Percentiles rank a stretch among this genome's conserved stretches.
These are phyloP conservation scores for Lentinula edodes DNA, from an alignment of 768 basidiomycete genomes.

Conservation along the genomic window DNA sequence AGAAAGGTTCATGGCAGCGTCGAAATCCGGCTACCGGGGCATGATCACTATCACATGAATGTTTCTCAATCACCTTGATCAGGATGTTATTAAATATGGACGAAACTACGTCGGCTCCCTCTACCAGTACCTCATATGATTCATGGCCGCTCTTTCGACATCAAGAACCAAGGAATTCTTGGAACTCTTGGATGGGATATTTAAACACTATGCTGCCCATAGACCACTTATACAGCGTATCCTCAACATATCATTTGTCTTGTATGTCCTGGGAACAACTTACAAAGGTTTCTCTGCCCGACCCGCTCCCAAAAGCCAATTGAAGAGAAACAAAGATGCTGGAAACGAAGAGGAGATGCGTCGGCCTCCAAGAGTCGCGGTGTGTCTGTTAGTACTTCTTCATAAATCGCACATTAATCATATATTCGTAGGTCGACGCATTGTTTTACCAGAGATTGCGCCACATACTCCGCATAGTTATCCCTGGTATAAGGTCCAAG, in stretches of 20 bases:
- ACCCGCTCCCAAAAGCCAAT: slow-evolving; percentile 19
- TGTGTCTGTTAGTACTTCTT: slow-evolving; percentile 27
- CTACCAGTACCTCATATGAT: not conserved
- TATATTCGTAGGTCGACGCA: slow-evolving; percentile 67
- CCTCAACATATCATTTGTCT: slow-evolving; percentile 63
- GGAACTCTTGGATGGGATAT: slow-evolving; percentile 31
- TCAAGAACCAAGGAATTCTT: slow-evolving; percentile 26
- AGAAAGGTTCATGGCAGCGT: no score
- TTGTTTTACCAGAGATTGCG: slow-evolving; percentile 81
- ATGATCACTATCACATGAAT: not conserved
- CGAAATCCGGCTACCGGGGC: not conserved
- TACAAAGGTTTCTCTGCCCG: slow-evolving; percentile 51
- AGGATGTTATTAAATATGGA: not conserved
- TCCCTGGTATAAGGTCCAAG: slow-evolving; percentile 79
- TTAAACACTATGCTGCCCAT: slow-evolving; percentile 53
- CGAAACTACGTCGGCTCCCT: not conserved
- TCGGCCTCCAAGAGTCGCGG: slow-evolving; percentile 61
- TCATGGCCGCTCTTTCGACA: slow-evolving; percentile 29
- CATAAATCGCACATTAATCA: not conserved
- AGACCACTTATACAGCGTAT: slow-evolving; percentile 68
- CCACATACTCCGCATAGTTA: slow-evolving; percentile 77
- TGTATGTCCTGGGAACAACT: slow-evolving; percentile 64
- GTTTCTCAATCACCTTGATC: not conserved
- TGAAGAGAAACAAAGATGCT: slow-evolving; percentile 28
- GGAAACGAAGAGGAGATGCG: slow-evolving; percentile 22